Percentiles rank a stretch among this genome's conserved stretches.
These are phyloP conservation scores for Exophiala phaeomuriformis DNA, from an alignment of 2,329 filamentous ascomycete species.

Conservation along the genomic window DNA sequence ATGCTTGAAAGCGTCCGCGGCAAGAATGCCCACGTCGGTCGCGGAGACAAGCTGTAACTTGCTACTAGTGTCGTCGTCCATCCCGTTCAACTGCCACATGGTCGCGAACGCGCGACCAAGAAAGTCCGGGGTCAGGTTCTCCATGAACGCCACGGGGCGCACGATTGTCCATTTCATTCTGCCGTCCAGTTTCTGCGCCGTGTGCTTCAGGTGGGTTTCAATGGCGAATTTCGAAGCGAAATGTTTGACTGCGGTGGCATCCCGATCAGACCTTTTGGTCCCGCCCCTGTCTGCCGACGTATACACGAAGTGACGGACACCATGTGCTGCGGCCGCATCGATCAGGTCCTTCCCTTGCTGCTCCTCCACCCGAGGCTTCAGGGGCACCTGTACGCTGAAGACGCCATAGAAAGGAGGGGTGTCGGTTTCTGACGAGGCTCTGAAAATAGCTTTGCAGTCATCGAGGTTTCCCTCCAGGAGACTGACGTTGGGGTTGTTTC, in stretches of 20 bases:
- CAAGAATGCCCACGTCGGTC: constrained; percentile 43
- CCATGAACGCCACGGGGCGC: constrained; percentile 27
- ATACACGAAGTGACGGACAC: constrained; percentile 35
- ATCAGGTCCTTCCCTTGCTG: constrained; percentile 34
- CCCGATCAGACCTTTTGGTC: constrained; percentile 10
- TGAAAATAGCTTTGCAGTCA: constrained; percentile 14
- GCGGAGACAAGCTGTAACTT: constrained; percentile 38
- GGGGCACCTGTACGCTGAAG: constrained; percentile 19
- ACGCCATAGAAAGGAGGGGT: constrained; percentile 22
- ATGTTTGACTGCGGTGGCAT: constrained; percentile 28
- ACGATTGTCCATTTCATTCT: constrained; percentile 27
- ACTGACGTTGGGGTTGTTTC: constrained; percentile 17
- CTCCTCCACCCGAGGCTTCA: constrained; percentile 27
- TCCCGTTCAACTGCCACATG: constrained; percentile 3
- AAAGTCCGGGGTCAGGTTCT: constrained; percentile 25
- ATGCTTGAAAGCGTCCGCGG: constrained; percentile 38
- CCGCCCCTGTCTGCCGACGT: constrained; percentile 35
- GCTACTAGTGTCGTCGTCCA: background rate
- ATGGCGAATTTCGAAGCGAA: constrained; percentile 28
- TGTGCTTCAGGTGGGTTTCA: constrained; percentile 25
- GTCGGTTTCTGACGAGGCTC: constrained; percentile 4
- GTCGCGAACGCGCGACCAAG: constrained; percentile 24
- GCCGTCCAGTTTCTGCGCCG: constrained; percentile 12
- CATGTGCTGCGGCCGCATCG: constrained; percentile 30
- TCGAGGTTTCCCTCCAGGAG: constrained; percentile 22